These are phyloP conservation scores for Onygenales sp. DNA, from an alignment of 2,329 filamentous ascomycete species.

Conservation along the genomic window DNA sequence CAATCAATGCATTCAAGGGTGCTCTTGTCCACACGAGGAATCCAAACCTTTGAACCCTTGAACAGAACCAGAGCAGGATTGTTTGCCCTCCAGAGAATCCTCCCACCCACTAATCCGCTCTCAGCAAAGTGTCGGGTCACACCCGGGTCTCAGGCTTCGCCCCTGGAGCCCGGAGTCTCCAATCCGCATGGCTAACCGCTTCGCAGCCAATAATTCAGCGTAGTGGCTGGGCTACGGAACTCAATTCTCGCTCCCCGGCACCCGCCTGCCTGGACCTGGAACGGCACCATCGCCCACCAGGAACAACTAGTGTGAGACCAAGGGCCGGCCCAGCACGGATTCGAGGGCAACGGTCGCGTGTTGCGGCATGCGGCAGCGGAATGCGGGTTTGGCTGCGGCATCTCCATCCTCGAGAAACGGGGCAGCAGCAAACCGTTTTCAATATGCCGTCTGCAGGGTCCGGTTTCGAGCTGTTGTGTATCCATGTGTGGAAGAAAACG, in stretches of 20 bases:
- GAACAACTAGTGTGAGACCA: background rate
- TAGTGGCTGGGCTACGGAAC: background rate
- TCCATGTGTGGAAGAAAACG: background rate
- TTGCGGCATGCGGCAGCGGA: no score
- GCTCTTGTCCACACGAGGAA: no score
- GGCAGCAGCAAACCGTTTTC: background rate
- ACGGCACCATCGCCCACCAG: background rate
- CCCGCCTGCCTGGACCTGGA: slow-evolving; percentile 3
- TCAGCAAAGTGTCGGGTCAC: no score
- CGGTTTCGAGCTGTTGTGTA: background rate
- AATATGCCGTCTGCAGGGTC: background rate
- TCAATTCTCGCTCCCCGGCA: background rate
- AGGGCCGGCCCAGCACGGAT: background rate
- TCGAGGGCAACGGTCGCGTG: no score
- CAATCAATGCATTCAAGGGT: no score
- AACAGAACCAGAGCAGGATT: no score
- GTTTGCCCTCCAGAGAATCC: no score
- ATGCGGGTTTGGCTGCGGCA: background rate
- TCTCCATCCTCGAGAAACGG: background rate
- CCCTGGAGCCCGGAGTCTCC: background rate
- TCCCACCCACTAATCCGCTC: background rate
- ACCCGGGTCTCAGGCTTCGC: background rate
- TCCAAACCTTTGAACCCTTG: no score
- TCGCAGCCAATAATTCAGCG: background rate
- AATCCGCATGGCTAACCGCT: slow-evolving; percentile 1